A percentile compares a stretch with the other conserved stretches of the same genome.
These are phyloP conservation scores for Debaryomyces sp. DNA, from an alignment of 1,139 yeast genomes.

Conservation along the genomic window DNA sequence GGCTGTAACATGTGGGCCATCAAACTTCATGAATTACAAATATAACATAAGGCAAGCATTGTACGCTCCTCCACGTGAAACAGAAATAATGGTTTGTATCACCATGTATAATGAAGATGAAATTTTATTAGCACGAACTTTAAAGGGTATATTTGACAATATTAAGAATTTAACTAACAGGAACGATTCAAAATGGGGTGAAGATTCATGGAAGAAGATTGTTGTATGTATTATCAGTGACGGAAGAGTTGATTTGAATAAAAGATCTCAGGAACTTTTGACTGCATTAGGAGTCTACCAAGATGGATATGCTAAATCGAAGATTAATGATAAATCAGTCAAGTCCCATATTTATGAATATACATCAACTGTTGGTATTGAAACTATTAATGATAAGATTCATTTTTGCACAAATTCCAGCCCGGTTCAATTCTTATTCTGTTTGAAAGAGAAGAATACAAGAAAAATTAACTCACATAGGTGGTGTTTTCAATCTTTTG, in stretches of 20 bases:
- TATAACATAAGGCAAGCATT: slow-evolving; percentile 70
- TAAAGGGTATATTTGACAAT: slow-evolving; percentile 77
- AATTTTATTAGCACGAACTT: slow-evolving; percentile 66
- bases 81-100: slow-evolving; percentile 73
- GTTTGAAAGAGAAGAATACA: slow-evolving; percentile 74
- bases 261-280: slow-evolving; percentile 63
- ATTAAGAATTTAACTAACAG: slow-evolving; percentile 61
- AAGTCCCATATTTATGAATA: slow-evolving; percentile 78
- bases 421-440: slow-evolving; percentile 76
- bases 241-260: slow-evolving; percentile 71
- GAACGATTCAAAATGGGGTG: slow-evolving; percentile 73
- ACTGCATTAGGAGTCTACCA: slow-evolving; percentile 79
- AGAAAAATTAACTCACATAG: slow-evolving; percentile 81
- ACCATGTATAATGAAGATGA: slow-evolving; percentile 87
- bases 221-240: slow-evolving; percentile 77
- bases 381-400: slow-evolving; percentile 56
- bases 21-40: slow-evolving; percentile 55
- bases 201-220: slow-evolving; percentile 77
- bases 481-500: slow-evolving; percentile 84
- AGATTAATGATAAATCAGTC: slow-evolving; percentile 69
- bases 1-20: slow-evolving; percentile 81
- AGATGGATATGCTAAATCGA: slow-evolving; percentile 80
- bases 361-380: slow-evolving; percentile 77
- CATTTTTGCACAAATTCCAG: slow-evolving; percentile 60
- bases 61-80: slow-evolving; percentile 65